These are phyloP conservation scores for Leptographium radiaticola DNA, from an alignment of 2,329 filamentous ascomycete genomes.

Conservation along the genomic window DNA sequence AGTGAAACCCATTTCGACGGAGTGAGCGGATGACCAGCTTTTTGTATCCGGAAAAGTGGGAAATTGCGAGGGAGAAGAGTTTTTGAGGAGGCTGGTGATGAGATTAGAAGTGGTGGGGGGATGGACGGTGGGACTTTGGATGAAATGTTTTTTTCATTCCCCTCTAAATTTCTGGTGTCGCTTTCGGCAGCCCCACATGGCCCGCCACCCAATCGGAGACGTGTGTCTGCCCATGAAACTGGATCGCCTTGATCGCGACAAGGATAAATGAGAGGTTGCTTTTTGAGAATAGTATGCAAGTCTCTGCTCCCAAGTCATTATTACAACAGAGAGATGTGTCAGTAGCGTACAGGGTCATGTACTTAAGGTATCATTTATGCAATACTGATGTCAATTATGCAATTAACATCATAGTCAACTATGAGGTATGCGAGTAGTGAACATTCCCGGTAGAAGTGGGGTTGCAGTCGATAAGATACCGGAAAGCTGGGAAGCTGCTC, in stretches of 20 bases:
- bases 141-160: conserved; percentile 5
- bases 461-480: conserved; percentile 2
- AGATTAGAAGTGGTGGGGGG: conserved; percentile 7
- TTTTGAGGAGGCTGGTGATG: conserved; percentile 7
- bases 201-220: background rate
- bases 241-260: background rate
- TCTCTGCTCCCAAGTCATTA: too few species aligned
- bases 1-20: conserved; percentile 16
- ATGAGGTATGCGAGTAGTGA: background rate
- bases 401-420: background rate
- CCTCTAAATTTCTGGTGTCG: background rate
- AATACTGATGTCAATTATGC: background rate
- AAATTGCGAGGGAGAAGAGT: conserved; percentile 2
- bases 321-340: background rate
- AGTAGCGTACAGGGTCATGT: background rate
- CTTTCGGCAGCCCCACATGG: background rate
- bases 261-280: background rate
- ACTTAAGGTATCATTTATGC: too few species aligned
- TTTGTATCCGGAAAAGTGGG: conserved; percentile 1
- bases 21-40: background rate
- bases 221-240: background rate
- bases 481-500: conserved; percentile 8
- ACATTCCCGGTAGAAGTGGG: too few species aligned
- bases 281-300: too few species aligned
- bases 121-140: conserved; percentile 2